Evolutionary conservation across 495 filamentous ascomycete genomes (phyloP), one percentile per base, ranked within the genome.

Genomic region (Penicillium tannophilum): DNA sequence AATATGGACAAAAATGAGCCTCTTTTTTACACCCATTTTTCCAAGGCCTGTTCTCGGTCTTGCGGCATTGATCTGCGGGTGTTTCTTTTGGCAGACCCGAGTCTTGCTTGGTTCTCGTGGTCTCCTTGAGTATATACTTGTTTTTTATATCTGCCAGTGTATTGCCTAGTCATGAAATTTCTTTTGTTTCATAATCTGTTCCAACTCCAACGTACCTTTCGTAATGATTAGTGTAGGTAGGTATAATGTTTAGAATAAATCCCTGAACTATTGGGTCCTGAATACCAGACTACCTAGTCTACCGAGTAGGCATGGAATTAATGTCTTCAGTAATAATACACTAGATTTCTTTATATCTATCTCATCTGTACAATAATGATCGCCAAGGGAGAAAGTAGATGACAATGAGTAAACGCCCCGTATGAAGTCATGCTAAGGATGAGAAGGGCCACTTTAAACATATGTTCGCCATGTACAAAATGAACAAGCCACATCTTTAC

Each of bases 1-100:
- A 76, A 74, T 78, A 76, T 76, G 74, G 72, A 76, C 67, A 72
- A 74, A 76, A 73, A 67, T 72, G 63, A 72, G 67, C 67, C 72
- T 65, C 65, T 66, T 73, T 67, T 64, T 65, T 63, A 39, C 64
- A 58, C 62, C 61, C 46, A 49, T 49, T 49, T 31, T 49, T 49
- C 46, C 46, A 31, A 49, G 46, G 46, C 62, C 67, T 58, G 56
- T 60, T 55, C 56, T 54, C 61, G 46, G 58, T 59, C 58, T 60
- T 58, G 48, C 26, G 58, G 49, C 54, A 64, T 58, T 65, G 65
- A 49, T 48, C 61, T 65, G 35, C 61, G 56, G 28, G 45, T 60
- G 30, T 55, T 52, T 54, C 44, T 54, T 64, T 50, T 55, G 51
- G 46, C 54, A 56, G 30, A 50, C 45, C 33, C 44, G 43, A 35